Base-by-base conservation (phyloP, 768 basidiomycete species). In the Thelephora aurantiotincta region DNA sequence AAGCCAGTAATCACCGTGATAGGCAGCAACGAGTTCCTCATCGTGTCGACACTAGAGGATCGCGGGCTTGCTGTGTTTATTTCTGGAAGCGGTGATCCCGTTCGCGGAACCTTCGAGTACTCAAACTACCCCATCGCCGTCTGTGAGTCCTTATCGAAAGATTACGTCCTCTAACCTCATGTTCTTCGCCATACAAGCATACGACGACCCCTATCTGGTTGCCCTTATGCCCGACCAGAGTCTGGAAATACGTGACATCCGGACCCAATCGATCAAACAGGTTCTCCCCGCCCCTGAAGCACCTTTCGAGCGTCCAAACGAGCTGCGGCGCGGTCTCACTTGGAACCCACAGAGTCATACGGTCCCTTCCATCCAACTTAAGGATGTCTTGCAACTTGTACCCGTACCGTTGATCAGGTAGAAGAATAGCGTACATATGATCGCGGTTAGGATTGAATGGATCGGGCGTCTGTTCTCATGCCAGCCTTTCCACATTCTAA, bases 51-150 rank as follows among this genome's bases (percentile, higher is more conserved):
- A 75, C 91, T 82, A 1, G 93, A 88, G 12, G 65, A 70, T 3
- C 78, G 74, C 46, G 86, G 87, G 0, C 67, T 97, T 35, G 93
- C 93, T 0, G 66, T 98, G 9, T 98, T 97, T 55, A 71, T 97
- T 53, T 88, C 75, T 12, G 75, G 79, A 0, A 74, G 77, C 2
- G 92, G 90, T 0, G 91, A 94, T 61, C 90, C 93, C 4, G 81
- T 90, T 6, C 73, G 92, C 42, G 91, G 91, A 2, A 93, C 92
- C 1, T 65, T 96, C 38, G 76, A 89, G 58, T 96, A 90, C 88
- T 72, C 78, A 2, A 74, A 68, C 44, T 80, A 93, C 67, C 88
- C 91, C 0, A 65, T 77, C 19, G 73, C 79, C 16, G 66, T 90
- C 34, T 80, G 89, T 92, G 57, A 58, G 84, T 75, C 7, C 35